Conservation (phyloP, 352 stramenopile genomes). For the Elongisporangium undulatum region DNA sequence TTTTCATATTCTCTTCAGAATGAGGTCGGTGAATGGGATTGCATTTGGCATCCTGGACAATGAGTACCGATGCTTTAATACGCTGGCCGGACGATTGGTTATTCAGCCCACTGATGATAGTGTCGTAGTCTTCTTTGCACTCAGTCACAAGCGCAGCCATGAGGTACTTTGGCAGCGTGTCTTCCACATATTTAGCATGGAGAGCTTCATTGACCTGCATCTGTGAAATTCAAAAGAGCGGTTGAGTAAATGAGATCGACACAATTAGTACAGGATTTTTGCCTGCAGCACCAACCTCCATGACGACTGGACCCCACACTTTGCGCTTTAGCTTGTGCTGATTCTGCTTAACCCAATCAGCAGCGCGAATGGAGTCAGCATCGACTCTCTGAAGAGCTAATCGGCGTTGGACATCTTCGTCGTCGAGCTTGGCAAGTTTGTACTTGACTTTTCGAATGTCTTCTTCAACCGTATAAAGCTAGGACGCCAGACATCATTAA, state of each 20-base stretch:
- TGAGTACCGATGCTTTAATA: constrained; percentile 67
- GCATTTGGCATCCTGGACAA: constrained; percentile 54
- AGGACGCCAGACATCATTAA: background rate
- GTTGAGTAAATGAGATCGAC: constrained; percentile 2
- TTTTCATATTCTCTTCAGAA: constrained; percentile 43
- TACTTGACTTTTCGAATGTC: constrained; percentile 43
- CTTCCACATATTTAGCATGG: constrained; percentile 83
- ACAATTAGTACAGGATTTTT: background rate
- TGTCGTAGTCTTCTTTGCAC: constrained; percentile 81
- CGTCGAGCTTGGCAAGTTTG: constrained; percentile 62
- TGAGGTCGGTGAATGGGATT: constrained; percentile 55
- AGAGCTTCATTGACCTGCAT: constrained; percentile 79
- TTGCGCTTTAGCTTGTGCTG: constrained; percentile 60
- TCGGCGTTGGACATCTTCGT: constrained; percentile 72
- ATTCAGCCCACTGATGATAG: constrained; percentile 62
- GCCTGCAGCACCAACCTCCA: constrained; percentile 37
- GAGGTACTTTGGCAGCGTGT: constrained; percentile 78
- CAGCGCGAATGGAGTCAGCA: constrained; percentile 63
- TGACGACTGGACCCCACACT: constrained; percentile 77
- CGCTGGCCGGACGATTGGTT: constrained; percentile 31
- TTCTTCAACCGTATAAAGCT: constrained; percentile 35
- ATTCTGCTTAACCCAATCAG: constrained; percentile 77
- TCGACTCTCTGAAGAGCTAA: constrained; percentile 53
- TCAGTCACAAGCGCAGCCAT: constrained; percentile 71
- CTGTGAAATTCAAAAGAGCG: constrained; percentile 8